A percentile compares a stretch with the other conserved stretches of the same genome.
Evolutionary conservation across 176 grass and related monocot species (phyloP).

Genomic region (Raddia distichophylla): DNA sequence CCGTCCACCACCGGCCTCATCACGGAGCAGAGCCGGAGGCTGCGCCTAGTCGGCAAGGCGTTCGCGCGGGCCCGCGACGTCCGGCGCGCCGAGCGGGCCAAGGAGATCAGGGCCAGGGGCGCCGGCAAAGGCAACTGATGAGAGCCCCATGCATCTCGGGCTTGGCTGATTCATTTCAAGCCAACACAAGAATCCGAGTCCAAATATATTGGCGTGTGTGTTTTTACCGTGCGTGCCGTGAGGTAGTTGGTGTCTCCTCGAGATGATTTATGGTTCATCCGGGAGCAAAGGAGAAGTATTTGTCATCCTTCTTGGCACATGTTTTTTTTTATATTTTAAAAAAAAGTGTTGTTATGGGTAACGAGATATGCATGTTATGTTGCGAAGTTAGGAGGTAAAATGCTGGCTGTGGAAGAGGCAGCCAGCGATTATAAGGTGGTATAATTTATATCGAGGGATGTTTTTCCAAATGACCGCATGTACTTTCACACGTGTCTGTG

Average conservation of each 20-base stretch:
- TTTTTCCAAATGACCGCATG: background rate
- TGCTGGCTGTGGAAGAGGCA: constrained; percentile 13
- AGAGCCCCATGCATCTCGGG: too few species aligned
- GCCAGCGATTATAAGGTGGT: background rate
- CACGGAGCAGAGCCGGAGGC: constrained; percentile 52
- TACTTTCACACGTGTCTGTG: background rate
- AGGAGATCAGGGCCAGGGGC: constrained; percentile 22
- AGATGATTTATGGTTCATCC: constrained; percentile 90
- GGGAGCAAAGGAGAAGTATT: constrained; percentile 48
- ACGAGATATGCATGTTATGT: constrained; percentile 16
- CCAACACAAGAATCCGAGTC: background rate
- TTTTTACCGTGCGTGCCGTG: background rate
- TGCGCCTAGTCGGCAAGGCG: constrained; percentile 54
- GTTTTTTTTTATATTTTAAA: background rate
- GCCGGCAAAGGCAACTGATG: constrained; percentile 23
- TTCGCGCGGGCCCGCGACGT: constrained; percentile 37
- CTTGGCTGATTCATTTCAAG: background rate
- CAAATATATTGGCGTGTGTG: background rate
- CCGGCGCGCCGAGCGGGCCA: constrained; percentile 10
- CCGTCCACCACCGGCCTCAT: constrained; percentile 76
- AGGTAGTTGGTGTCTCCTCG: constrained; percentile 53
- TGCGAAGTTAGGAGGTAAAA: constrained; percentile 3
- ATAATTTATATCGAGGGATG: background rate
- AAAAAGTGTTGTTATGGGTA: constrained; percentile 23
- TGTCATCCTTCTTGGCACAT: constrained; percentile 31